These are phyloP conservation scores for Afroboletus lepidellus DNA, from an alignment of 1,284 basidiomycete genomes.

Conservation along the genomic window DNA sequence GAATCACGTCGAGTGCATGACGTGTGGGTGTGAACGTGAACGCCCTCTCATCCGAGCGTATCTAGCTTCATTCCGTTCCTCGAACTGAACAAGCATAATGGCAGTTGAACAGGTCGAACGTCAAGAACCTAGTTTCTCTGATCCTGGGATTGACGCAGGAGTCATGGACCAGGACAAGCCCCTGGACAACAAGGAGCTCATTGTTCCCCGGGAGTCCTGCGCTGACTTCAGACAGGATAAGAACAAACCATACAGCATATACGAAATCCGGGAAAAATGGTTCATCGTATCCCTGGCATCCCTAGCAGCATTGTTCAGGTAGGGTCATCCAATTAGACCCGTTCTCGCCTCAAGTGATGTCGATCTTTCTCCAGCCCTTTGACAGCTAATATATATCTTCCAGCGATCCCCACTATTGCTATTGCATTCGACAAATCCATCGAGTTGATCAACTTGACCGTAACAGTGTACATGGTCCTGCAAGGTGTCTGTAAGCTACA, in stretches of 20 bases:
- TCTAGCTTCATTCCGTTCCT: background rate
- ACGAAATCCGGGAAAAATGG: conserved; percentile 62
- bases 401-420: conserved; percentile 69
- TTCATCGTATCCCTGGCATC: conserved; percentile 58
- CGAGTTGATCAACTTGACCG: conserved; percentile 73
- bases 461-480: conserved; percentile 77
- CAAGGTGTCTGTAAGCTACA: conserved; percentile 62
- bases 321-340: background rate
- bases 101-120: background rate
- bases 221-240: background rate
- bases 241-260: conserved; percentile 50
- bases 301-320: conserved; percentile 65
- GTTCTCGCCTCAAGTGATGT: background rate
- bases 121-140: background rate
- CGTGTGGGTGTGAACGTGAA: background rate
- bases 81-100: conserved; percentile 2
- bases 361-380: conserved; percentile 49
- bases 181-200: background rate
- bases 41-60: no score
- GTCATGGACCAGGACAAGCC: background rate
- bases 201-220: background rate
- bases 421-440: conserved; percentile 59
- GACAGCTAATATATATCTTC: conserved; percentile 76
- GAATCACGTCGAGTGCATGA: background rate
- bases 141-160: background rate